Conservation (phyloP, 257 asterid genomes). For the Capsicum baccatum region DNA sequence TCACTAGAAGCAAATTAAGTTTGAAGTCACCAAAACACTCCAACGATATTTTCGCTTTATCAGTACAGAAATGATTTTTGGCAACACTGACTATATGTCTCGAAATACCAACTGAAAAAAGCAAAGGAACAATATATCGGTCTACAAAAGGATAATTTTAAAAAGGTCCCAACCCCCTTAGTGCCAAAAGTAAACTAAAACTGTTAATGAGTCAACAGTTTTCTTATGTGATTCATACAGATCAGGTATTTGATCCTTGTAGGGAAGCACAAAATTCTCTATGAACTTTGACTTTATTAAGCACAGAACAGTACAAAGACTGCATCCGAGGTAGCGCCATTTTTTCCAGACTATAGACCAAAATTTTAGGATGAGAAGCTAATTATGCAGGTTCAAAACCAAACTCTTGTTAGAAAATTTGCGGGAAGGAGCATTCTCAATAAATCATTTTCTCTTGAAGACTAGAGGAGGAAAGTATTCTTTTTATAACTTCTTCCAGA, state of each 20-base stretch:
- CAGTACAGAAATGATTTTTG: background rate
- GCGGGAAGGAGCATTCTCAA: background rate
- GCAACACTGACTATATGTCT: background rate
- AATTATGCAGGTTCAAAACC: background rate
- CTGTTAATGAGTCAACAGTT: background rate
- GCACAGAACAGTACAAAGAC: background rate
- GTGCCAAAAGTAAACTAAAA: slow-evolving; percentile 7
- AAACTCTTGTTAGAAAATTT: background rate
- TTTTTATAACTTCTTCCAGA: background rate
- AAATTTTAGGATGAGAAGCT: slow-evolving; percentile 2
- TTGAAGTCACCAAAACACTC: background rate
- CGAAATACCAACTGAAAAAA: background rate
- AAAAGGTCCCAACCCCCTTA: background rate
- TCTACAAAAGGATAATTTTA: background rate
- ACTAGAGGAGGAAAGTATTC: background rate
- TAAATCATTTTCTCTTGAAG: background rate
- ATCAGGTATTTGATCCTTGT: slow-evolving; percentile 31
- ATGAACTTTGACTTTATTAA: slow-evolving; percentile 21
- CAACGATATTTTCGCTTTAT: background rate
- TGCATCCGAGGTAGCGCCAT: slow-evolving; percentile 30
- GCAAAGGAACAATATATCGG: background rate
- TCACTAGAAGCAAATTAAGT: background rate
- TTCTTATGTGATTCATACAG: slow-evolving; percentile 19
- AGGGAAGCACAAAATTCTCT: slow-evolving; percentile 24
- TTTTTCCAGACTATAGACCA: slow-evolving; percentile 28